Evolutionary conservation across 176 grass and related monocot genomes (phyloP).

Genomic region (Areca catechu): DNA sequence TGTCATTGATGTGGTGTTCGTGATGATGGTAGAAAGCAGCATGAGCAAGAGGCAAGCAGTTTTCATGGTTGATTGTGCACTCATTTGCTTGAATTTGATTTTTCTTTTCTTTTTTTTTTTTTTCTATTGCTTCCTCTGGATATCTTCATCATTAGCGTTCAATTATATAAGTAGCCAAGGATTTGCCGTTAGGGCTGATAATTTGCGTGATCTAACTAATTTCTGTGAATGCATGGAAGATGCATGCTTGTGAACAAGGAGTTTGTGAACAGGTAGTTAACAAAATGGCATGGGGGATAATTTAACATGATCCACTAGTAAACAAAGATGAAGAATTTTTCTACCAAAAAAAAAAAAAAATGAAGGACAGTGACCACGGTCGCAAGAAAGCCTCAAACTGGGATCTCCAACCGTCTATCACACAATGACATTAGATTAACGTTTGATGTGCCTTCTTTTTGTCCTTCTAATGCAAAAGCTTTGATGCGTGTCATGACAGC

Average conservation of each 20-base stretch:
- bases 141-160: neutral
- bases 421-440: no score
- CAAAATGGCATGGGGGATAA: neutral
- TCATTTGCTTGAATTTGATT: neutral
- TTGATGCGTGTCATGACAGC: no score
- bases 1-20: constrained; percentile 24
- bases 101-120: no score
- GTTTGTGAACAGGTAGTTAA: constrained; percentile 18
- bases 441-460: no score
- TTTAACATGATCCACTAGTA: no score
- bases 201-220: constrained; percentile 56
- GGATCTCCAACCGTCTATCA: no score
- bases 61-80: constrained; percentile 31
- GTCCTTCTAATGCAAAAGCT: no score
- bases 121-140: neutral
- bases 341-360: no score
- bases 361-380: no score
- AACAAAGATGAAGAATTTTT: no score
- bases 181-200: neutral
- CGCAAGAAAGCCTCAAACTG: no score
- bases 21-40: constrained; percentile 32
- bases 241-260: constrained; percentile 24
- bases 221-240: constrained; percentile 30
- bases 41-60: constrained; percentile 28
- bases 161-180: constrained; percentile 23